Evolutionary conservation across 139 green algal species (phyloP), one percentile per base, ranked within the genome.

Genomic region (Micractinium sp.): DNA sequence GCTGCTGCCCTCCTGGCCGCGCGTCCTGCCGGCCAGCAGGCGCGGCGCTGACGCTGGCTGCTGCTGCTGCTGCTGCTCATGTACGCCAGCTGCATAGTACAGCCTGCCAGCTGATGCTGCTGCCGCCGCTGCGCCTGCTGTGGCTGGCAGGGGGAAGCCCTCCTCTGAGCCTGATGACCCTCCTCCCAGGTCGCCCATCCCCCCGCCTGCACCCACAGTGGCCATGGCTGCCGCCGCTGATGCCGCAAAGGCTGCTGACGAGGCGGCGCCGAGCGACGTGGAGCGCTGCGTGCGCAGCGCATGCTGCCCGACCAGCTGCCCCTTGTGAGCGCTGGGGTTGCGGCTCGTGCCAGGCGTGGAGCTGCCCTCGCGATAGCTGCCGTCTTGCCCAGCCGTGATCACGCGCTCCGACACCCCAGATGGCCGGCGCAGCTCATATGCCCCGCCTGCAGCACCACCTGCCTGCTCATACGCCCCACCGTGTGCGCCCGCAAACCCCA

Each of bases 11-110:
- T 47, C 25, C 29, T 47, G 67, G 27, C 83, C 83, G 0, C 83
- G 83, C 27, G 83, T 87, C 1, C 83, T 47, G 38, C 83, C 83
- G 7, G 83, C 27, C 38, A 87, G 67, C 67, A 87, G 39, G 29
- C 81, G 15, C 9, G 66, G 33, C 23, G 82, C 35, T 39, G 67
- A 16, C 67, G 41, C 33, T 29, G 39, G 20, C 3, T 75, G 56
- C 4, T 33, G 83, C 47, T 7, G 19, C 66, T 79, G 83, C 25
- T 74, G 80, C 80, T 39, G 71, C 71, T 29, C 27, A 4, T 56
- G 47, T 9, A 9, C 9, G 47, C 47, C 31, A 77, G 14, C 71
- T 20, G 29, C 71, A 39, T 56, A 56, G 47, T 56, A 9, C 47
- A 56, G 47, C 47, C 47, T 9, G 47, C 47, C 47, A 75, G 67